phyloP scores from a whole-genome alignment of 768 basidiomycete genomes.

The Tulasnella sp. region DNA sequence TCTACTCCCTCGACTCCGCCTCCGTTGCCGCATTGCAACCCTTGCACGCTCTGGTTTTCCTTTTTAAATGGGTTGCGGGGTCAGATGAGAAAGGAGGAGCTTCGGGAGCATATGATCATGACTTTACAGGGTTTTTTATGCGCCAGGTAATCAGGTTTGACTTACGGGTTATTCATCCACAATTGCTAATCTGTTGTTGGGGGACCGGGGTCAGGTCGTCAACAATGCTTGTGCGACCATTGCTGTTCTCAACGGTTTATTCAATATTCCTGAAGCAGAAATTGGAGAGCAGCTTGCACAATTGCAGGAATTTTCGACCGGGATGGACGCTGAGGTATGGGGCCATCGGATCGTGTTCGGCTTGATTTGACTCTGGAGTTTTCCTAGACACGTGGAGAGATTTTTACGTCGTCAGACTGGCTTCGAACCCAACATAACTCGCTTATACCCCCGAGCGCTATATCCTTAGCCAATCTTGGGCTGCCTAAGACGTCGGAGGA shows the following conservation, averaged over 20 bases:
- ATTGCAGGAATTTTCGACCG: slow-evolving; percentile 73
- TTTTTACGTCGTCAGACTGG: slow-evolving; percentile 80
- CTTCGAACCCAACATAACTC: slow-evolving; percentile 87
- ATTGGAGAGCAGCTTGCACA: slow-evolving; percentile 71
- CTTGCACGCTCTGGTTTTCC: slow-evolving; percentile 87
- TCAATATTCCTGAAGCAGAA: slow-evolving; percentile 70
- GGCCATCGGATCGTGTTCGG: background rate
- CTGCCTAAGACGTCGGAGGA: slow-evolving; percentile 65
- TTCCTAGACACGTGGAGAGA: slow-evolving; percentile 65
- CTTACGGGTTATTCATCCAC: background rate
- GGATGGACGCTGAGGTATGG: slow-evolving; percentile 76
- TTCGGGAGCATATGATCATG: slow-evolving; percentile 45
- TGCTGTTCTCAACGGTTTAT: slow-evolving; percentile 88
- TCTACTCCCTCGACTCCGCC: slow-evolving; percentile 80
- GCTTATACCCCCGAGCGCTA: slow-evolving; percentile 85
- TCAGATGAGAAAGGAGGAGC: slow-evolving; percentile 40
- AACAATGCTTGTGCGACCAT: slow-evolving; percentile 98
- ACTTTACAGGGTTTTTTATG: slow-evolving; percentile 87
- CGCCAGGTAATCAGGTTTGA: slow-evolving; percentile 54
- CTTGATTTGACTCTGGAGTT: too few species aligned
- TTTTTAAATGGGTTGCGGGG: slow-evolving; percentile 88
- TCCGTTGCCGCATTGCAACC: slow-evolving; percentile 75
- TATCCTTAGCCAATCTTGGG: slow-evolving; percentile 83
- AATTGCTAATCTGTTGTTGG: background rate
- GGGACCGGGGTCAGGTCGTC: slow-evolving; percentile 59